Base-by-base conservation (phyloP, 2,329 filamentous ascomycete species). In the Cercospora brassicicola region DNA sequence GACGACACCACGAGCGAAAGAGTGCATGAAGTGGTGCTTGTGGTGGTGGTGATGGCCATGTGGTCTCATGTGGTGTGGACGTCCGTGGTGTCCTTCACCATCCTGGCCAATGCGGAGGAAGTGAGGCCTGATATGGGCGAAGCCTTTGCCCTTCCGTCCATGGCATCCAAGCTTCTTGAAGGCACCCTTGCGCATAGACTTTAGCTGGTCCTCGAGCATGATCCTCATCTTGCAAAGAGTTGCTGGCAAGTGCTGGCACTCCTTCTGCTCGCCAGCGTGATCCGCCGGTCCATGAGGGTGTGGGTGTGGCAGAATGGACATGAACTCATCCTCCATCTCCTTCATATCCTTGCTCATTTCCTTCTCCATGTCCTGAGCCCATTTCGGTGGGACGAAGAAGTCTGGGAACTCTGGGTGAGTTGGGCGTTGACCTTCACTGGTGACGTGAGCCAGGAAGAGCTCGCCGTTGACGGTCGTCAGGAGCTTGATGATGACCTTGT, bases 401-500 rank as follows among this genome's bases (percentile, higher is more conserved):
- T 70, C 71, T 57, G 65, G 39, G 23, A 68, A 67, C 7, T 62
- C 53, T 23, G 67, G 59, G 18, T 59, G 39, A 15, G 65, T 57
- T 15, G 18, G 45, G 15, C 51, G 48, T 7, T 42, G 57, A 30
- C 39, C 48, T 18, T 65, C 66, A 9, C 57, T 66, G 18, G 67
- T 60, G 45, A 65, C 67, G n/a, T 71, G 48, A 53, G 80, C 82
- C 71, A 91, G 87, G 76, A 87, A 78, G 42, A 91, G 80, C 59
- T 85, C 84, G 64, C 84, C 84, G 15, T 79, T 79, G 3, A 83
- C 82, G 0, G 85, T 87, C 81, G 89, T 86, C 76, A 92, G 82
- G 18, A 92, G 81, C 72, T 85, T 86, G 56, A 91, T 81, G 56
- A 86, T 84, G 66, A 92, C 82, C 30, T 80, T 82, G 55, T 86